Conservation (phyloP, 2,329 filamentous ascomycete species). For the Chalaropsis ovoidea region DNA sequence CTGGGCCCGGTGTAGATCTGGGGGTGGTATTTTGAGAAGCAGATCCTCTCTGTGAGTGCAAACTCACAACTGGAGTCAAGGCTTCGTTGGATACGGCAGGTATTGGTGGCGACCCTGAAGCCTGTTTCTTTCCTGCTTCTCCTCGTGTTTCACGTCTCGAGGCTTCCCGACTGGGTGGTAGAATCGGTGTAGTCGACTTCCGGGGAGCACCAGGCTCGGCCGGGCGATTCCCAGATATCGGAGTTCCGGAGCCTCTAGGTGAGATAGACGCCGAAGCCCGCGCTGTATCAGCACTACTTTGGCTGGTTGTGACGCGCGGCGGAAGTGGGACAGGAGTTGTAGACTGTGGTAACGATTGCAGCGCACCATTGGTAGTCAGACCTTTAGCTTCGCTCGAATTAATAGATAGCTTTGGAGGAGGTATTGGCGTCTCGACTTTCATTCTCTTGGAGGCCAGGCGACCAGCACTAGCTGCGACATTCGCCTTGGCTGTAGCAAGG, state of each 20-base stretch:
- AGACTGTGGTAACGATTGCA: conserved; percentile 26
- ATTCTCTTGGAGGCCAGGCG: conserved; percentile 37
- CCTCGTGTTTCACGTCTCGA: conserved; percentile 40
- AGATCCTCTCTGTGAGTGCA: conserved; percentile 18
- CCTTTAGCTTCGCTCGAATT: conserved; percentile 28
- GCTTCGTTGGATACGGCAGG: conserved; percentile 26
- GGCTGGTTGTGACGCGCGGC: conserved; percentile 5
- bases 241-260: not conserved
- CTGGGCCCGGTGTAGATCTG: conserved; percentile 33
- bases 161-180: conserved; percentile 32
- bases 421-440: conserved; percentile 50
- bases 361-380: conserved; percentile 24
- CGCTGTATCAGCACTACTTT: not conserved
- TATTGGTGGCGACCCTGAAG: conserved; percentile 29
- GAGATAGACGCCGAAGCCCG: conserved; percentile 8
- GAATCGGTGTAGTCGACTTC: conserved; percentile 32
- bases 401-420: conserved; percentile 35
- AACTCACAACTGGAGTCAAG: conserved; percentile 29
- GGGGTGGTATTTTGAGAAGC: conserved; percentile 28
- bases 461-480: conserved; percentile 26
- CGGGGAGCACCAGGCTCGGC: not conserved
- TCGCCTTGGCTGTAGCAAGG: conserved; percentile 31
- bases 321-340: conserved; percentile 37
- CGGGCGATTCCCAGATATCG: not conserved
- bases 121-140: conserved; percentile 34